These are phyloP conservation scores for Leonotis leonurus DNA, from an alignment of 257 asterid genomes.

Conservation along the genomic window DNA sequence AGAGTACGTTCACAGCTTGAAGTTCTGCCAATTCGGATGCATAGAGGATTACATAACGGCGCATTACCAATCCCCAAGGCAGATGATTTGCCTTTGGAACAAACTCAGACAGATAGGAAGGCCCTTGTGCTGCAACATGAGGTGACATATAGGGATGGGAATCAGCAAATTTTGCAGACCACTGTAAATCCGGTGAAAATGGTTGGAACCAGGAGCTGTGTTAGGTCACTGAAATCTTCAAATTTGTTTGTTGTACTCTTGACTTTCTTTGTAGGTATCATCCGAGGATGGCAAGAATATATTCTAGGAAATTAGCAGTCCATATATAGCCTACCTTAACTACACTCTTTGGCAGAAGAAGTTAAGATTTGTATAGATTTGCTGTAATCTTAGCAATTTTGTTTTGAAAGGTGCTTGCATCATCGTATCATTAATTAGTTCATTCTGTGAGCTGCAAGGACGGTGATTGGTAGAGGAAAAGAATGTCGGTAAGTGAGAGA, in stretches of 20 bases:
- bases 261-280: neutral
- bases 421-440: too few species aligned
- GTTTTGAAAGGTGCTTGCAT: too few species aligned
- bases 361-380: slow-evolving; percentile 12
- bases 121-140: slow-evolving; percentile 80
- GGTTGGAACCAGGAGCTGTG: too few species aligned
- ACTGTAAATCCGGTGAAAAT: slow-evolving; percentile 28
- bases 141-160: slow-evolving; percentile 42
- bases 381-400: neutral
- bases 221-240: neutral
- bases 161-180: slow-evolving; percentile 40
- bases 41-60: slow-evolving; percentile 73
- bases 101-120: slow-evolving; percentile 48
- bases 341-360: slow-evolving; percentile 13
- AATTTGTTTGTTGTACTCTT: neutral
- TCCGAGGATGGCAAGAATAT: slow-evolving; percentile 21
- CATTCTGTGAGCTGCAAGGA: too few species aligned
- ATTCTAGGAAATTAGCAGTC: neutral
- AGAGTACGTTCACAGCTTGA: slow-evolving; percentile 76
- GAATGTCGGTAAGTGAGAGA: too few species aligned
- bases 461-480: too few species aligned
- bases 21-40: slow-evolving; percentile 89
- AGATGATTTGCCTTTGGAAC: slow-evolving; percentile 86
- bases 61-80: slow-evolving; percentile 90
- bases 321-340: slow-evolving; percentile 13